Evolutionary conservation across 495 filamentous ascomycete species (phyloP), one percentile per base, ranked within the genome.

Genomic region (Schizothecium vesticola): DNA sequence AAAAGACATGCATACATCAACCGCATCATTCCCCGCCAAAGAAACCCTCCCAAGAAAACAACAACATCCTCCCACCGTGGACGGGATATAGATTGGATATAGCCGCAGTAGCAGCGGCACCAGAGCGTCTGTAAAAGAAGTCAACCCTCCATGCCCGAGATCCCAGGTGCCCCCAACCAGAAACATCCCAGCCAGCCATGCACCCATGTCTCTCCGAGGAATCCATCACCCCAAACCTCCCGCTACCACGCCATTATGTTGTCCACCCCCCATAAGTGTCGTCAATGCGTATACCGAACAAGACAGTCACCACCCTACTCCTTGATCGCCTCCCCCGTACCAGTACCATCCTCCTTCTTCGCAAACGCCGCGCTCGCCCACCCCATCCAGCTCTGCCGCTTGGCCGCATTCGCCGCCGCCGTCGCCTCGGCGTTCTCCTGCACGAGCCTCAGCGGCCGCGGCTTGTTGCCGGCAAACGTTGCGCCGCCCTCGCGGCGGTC

Each of bases 401-500:
- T 86, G 66, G 77, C 79, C 31, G 74, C 78, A 13, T 72, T 74
- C 10, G 70, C 70, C 21, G 78, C 77, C 61, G 75, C 77, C 25
- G 72, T 77, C 57, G 72, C 67, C 68, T 75, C 74, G 19, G 70
- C 65, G 55, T 80, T 83, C 80, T 85, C 91, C 79, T 93, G 90
- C 65, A 99, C 95, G 12, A 99, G 84, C 56, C 94, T 83, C 74
- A 99, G 80, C 1, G 95, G 95, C 31, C 95, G 85, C 61, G 96
- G 85, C 73, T 92, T 92, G 70, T 88, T 93, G 6, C 90, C 90
- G 2, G 82, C 82, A 63, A 89, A 82, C 12, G 85, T 87, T 4
- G 84, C 86, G 67, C 79, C 83, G 77, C 91, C 88, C 55, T 88
- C 86, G 79, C 90, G 88, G 36, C 74, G 71, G 75, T 63, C 81